Evolutionary conservation across 2,329 filamentous ascomycete genomes (phyloP).

Genomic region (Beauveria asiatica): DNA sequence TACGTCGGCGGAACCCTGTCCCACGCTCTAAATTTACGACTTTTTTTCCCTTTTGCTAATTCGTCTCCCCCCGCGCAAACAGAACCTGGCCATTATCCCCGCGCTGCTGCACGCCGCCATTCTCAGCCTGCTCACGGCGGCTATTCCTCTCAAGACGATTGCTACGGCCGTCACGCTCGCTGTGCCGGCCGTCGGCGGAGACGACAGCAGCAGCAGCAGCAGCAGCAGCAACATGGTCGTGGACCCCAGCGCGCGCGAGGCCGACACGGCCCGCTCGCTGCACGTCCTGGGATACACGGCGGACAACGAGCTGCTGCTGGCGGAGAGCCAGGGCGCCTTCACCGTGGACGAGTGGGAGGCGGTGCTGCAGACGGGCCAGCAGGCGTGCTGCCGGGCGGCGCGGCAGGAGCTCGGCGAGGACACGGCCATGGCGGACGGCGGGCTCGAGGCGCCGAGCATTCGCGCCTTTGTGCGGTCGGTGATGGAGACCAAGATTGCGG

Average conservation of each 20-base stretch:
- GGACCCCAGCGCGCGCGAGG: slow-evolving; percentile 55
- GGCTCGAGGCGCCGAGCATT: slow-evolving; percentile 38
- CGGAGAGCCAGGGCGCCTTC: slow-evolving; percentile 76
- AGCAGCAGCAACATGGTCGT: slow-evolving; percentile 30
- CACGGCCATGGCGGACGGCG: slow-evolving; percentile 34
- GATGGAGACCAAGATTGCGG: slow-evolving; percentile 45
- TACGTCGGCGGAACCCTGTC: slow-evolving; percentile 28
- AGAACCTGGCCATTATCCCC: slow-evolving; percentile 75
- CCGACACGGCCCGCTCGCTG: slow-evolving; percentile 56
- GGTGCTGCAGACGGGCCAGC: slow-evolving; percentile 55
- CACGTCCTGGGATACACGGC: slow-evolving; percentile 83
- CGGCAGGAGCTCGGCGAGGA: slow-evolving; percentile 30
- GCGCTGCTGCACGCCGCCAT: slow-evolving; percentile 73
- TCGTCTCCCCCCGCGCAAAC: not conserved
- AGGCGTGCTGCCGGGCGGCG: slow-evolving; percentile 49
- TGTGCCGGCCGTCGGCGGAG: slow-evolving; percentile 36
- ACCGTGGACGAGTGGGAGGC: slow-evolving; percentile 66
- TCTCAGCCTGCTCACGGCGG: slow-evolving; percentile 71
- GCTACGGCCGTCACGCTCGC: slow-evolving; percentile 58
- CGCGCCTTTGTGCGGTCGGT: slow-evolving; percentile 53
- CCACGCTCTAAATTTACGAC: not conserved
- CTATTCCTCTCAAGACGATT: slow-evolving; percentile 69
- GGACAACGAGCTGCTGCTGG: slow-evolving; percentile 61
- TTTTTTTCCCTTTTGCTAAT: no score
- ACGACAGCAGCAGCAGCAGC: slow-evolving; percentile 6